A percentile compares a stretch with the other conserved stretches of the same genome.
Evolutionary conservation across 2,329 filamentous ascomycete species (phyloP).

Genomic region (Diaporthe amygdali): DNA sequence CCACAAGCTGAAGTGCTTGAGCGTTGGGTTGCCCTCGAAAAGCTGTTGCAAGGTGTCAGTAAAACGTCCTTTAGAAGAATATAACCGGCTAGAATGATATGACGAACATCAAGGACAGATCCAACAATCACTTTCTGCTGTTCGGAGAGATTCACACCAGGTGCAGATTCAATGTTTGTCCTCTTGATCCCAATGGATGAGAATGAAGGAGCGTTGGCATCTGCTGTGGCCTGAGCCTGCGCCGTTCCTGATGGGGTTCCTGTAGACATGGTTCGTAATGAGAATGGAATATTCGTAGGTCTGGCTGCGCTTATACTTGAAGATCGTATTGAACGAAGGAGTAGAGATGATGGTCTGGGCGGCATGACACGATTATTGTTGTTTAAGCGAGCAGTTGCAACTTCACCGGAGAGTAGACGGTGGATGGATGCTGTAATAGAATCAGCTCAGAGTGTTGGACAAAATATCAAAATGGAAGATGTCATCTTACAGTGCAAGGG

Average conservation of each 20-base stretch:
- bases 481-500: background rate
- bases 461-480: background rate
- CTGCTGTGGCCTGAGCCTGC: constrained; percentile 29
- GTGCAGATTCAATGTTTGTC: constrained; percentile 55
- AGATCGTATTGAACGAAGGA: background rate
- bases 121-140: constrained; percentile 61
- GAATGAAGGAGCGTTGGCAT: constrained; percentile 28
- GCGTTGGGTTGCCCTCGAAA: constrained; percentile 63
- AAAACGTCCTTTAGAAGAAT: background rate
- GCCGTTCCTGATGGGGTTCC: constrained; percentile 35
- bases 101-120: constrained; percentile 59
- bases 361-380: constrained; percentile 8
- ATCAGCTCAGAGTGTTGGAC: background rate
- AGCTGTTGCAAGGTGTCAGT: constrained; percentile 41
- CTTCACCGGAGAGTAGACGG: too few relatives aligned
- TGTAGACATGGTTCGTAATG: constrained; percentile 33
- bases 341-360: background rate
- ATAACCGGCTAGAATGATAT: background rate
- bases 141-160: constrained; percentile 54
- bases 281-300: background rate
- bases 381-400: too few relatives aligned
- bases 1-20: constrained; percentile 66
- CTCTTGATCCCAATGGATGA: constrained; percentile 51
- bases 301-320: background rate
- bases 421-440: background rate